These are phyloP conservation scores for Athelia sp. DNA, from an alignment of 1,284 basidiomycete species.

Conservation along the genomic window DNA sequence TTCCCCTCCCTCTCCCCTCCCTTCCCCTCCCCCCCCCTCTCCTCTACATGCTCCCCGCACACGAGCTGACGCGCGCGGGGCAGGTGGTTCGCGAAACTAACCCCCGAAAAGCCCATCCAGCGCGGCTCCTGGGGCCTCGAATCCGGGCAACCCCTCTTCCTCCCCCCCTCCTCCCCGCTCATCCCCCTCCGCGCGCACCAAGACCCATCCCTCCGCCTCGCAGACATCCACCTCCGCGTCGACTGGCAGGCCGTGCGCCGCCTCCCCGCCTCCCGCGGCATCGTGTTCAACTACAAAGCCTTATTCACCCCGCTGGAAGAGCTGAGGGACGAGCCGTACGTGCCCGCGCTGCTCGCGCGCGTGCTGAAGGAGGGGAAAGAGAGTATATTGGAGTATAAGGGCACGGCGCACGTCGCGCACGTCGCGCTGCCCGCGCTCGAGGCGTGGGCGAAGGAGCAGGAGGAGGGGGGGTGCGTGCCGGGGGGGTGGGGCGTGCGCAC, in stretches of 20 bases:
- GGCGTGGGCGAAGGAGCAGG: slow-evolving; percentile 41
- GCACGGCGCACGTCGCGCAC: slow-evolving; percentile 33
- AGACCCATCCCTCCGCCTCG: slow-evolving; percentile 27
- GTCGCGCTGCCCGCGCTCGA: slow-evolving; percentile 36
- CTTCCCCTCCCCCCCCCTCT: too few relatives aligned
- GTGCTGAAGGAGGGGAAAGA: slow-evolving; percentile 33
- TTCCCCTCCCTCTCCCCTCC: too few relatives aligned
- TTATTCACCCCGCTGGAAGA: slow-evolving; percentile 42
- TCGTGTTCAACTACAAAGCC: slow-evolving; percentile 48
- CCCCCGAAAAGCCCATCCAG: slow-evolving; percentile 42
- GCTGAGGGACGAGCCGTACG: slow-evolving; percentile 38
- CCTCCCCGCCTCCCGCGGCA: slow-evolving; percentile 37
- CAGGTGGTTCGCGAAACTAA: slow-evolving; percentile 43
- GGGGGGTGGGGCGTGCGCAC: slow-evolving; percentile 41
- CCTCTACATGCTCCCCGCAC: too few relatives aligned
- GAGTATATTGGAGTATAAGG: slow-evolving; percentile 38
- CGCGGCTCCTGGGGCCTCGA: slow-evolving; percentile 46
- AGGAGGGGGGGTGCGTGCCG: slow-evolving; percentile 37
- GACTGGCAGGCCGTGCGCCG: slow-evolving; percentile 52
- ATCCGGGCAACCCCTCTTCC: slow-evolving; percentile 39
- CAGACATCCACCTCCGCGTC: slow-evolving; percentile 40
- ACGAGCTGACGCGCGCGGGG: not conserved
- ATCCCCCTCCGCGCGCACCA: slow-evolving; percentile 28
- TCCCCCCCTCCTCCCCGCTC: slow-evolving; percentile 35
- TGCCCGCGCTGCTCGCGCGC: slow-evolving; percentile 38